Conservation (phyloP, 2,329 filamentous ascomycete genomes). For the Microsporum canis region DNA sequence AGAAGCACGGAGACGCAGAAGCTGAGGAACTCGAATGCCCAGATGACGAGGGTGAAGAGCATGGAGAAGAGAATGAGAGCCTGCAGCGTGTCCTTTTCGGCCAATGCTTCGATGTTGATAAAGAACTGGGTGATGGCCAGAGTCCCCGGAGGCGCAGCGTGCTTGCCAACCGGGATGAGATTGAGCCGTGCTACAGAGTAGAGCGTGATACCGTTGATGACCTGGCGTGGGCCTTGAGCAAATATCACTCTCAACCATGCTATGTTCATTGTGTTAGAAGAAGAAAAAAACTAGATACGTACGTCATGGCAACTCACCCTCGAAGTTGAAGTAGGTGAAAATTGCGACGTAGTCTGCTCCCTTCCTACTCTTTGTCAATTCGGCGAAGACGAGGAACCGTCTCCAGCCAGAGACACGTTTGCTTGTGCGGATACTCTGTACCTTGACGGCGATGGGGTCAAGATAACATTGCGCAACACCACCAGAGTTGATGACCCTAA, state of each 20-base stretch:
- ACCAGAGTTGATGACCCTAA: slow-evolving; percentile 68
- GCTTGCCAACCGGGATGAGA: slow-evolving; percentile 50
- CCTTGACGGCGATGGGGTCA: slow-evolving; percentile 70
- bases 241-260: slow-evolving; percentile 81
- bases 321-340: slow-evolving; percentile 78
- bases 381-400: slow-evolving; percentile 83
- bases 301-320: slow-evolving; percentile 33
- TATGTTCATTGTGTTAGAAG: slow-evolving; percentile 28
- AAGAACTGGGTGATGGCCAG: slow-evolving; percentile 66
- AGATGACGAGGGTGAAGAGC: slow-evolving; percentile 83
- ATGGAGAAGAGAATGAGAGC: slow-evolving; percentile 78
- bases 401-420: slow-evolving; percentile 64
- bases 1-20: slow-evolving; percentile 65
- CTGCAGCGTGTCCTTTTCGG: slow-evolving; percentile 62
- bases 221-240: slow-evolving; percentile 84
- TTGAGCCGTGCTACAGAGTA: slow-evolving; percentile 71
- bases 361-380: slow-evolving; percentile 82
- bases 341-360: slow-evolving; percentile 81
- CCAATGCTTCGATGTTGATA: slow-evolving; percentile 63
- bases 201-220: slow-evolving; percentile 78
- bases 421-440: slow-evolving; percentile 70
- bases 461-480: slow-evolving; percentile 87
- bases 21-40: slow-evolving; percentile 66
- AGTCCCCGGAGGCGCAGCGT: slow-evolving; percentile 46
- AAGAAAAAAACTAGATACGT: neutral